Conservation (phyloP, 805 yeast species). For the Starmerella floricola region DNA sequence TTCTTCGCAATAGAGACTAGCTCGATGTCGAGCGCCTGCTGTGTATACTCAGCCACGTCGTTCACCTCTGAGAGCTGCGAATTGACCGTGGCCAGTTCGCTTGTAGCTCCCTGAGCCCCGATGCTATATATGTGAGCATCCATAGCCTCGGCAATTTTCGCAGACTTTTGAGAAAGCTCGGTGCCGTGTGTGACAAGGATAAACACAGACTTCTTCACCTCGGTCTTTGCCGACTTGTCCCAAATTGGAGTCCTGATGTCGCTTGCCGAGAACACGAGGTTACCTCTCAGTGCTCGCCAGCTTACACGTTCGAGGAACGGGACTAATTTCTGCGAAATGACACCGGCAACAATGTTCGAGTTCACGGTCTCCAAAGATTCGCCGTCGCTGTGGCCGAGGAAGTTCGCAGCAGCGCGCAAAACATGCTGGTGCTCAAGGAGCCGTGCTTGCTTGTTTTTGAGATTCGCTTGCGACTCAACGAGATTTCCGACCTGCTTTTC, state of each 20-base stretch:
- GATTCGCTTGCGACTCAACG: conserved; percentile 51
- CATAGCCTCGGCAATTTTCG: conserved; percentile 76
- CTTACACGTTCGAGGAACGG: conserved; percentile 64
- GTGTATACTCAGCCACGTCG: conserved; percentile 52
- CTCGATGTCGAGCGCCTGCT: conserved; percentile 62
- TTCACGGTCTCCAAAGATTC: conserved; percentile 26
- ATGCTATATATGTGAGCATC: conserved; percentile 68
- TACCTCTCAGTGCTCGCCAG: conserved; percentile 91
- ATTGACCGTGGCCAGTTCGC: conserved; percentile 33
- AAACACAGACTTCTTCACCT: conserved; percentile 65
- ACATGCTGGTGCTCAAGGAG: conserved; percentile 64
- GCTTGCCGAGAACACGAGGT: conserved; percentile 61
- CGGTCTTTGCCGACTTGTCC: conserved; percentile 46
- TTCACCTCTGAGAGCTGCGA: conserved; percentile 42
- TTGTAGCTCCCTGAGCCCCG: conserved; percentile 31
- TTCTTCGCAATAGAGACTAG: conserved; percentile 65
- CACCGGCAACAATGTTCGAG: conserved; percentile 54
- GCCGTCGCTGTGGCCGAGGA: conserved; percentile 32
- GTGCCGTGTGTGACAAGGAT: conserved; percentile 88
- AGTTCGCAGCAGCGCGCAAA: conserved; percentile 33
- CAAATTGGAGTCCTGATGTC: conserved; percentile 55
- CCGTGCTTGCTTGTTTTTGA: conserved; percentile 50
- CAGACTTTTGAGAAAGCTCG: conserved; percentile 55
- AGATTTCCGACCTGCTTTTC: conserved; percentile 68
- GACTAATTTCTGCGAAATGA: conserved; percentile 59